These are phyloP conservation scores for Talaromyces sp. DNA, from an alignment of 2,329 filamentous ascomycete species.

Conservation along the genomic window DNA sequence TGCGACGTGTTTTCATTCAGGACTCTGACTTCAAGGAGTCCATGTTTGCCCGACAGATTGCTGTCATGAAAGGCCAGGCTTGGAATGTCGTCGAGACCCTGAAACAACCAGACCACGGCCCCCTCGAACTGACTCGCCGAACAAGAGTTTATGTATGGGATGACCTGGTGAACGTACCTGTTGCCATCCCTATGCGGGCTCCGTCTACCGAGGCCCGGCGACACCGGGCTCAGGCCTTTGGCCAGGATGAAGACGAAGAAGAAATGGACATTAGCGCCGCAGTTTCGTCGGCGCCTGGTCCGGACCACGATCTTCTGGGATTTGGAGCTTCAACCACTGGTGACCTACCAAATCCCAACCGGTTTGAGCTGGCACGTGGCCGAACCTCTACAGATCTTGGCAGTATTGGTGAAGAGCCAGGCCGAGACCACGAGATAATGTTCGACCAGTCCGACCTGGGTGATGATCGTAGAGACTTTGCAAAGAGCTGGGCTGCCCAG, in stretches of 20 bases:
- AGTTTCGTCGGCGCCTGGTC: constrained; percentile 51
- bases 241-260: constrained; percentile 56
- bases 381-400: constrained; percentile 31
- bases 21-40: constrained; percentile 96
- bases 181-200: constrained; percentile 81
- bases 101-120: constrained; percentile 86
- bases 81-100: constrained; percentile 99
- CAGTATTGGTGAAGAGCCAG: constrained; percentile 23
- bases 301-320: constrained; percentile 62
- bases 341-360: constrained; percentile 67
- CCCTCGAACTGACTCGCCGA: constrained; percentile 82
- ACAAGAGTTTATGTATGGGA: constrained; percentile 97
- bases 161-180: constrained; percentile 89
- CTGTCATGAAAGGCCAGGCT: constrained; percentile 98
- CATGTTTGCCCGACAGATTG: constrained; percentile 98
- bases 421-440: constrained; percentile 28
- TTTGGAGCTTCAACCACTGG: constrained; percentile 45
- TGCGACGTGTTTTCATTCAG: constrained; percentile 82
- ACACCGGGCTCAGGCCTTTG: constrained; percentile 48
- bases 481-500: constrained; percentile 31
- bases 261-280: constrained; percentile 86
- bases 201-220: constrained; percentile 80
- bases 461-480: constrained; percentile 30
- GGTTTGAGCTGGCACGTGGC: constrained; percentile 60
- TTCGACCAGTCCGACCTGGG: constrained; percentile 19